A percentile compares a stretch with the other conserved stretches of the same genome.
These are phyloP conservation scores for Aspergillus wentii DNA, from an alignment of 495 filamentous ascomycete species.

Conservation along the genomic window DNA sequence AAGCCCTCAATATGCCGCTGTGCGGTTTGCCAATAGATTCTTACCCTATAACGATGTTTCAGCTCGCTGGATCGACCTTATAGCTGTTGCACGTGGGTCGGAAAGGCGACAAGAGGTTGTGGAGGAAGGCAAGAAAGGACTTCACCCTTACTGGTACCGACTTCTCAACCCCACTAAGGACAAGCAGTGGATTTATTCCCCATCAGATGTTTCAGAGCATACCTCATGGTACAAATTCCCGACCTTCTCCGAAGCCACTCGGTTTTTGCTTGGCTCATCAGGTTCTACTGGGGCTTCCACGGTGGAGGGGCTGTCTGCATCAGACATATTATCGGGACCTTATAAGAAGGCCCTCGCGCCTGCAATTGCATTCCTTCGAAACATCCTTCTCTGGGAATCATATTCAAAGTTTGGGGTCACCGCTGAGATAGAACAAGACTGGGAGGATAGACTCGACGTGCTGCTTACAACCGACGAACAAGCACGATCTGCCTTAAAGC, in stretches of 20 bases:
- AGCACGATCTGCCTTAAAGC: constrained; percentile 53
- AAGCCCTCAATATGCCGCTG: constrained; percentile 72
- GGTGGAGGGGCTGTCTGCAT: constrained; percentile 12
- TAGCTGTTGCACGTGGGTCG: constrained; percentile 61
- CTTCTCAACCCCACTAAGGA: constrained; percentile 52
- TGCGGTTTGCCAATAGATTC: constrained; percentile 88
- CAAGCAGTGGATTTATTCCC: constrained; percentile 14
- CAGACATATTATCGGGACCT: constrained; percentile 24
- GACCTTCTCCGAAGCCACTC: constrained; percentile 31
- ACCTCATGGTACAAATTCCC: constrained; percentile 41
- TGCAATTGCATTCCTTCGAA: constrained; percentile 65
- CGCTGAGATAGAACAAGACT: constrained; percentile 68
- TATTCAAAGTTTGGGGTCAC: constrained; percentile 45
- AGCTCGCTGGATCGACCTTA: constrained; percentile 82
- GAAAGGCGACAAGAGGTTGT: constrained; percentile 71
- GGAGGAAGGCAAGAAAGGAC: constrained; percentile 86
- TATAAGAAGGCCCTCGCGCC: constrained; percentile 46
- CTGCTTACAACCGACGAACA: constrained; percentile 59
- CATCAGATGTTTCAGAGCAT: constrained; percentile 13
- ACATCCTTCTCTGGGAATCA: constrained; percentile 69
- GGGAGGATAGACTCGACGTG: constrained; percentile 75
- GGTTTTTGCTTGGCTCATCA: constrained; percentile 25
- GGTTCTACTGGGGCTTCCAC: constrained; percentile 15
- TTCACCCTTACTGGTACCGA: constrained; percentile 75
- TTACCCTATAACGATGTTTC: constrained; percentile 71